Base-by-base conservation (phyloP, 2,329 filamentous ascomycete genomes). In the Karstenula rhodostoma region DNA sequence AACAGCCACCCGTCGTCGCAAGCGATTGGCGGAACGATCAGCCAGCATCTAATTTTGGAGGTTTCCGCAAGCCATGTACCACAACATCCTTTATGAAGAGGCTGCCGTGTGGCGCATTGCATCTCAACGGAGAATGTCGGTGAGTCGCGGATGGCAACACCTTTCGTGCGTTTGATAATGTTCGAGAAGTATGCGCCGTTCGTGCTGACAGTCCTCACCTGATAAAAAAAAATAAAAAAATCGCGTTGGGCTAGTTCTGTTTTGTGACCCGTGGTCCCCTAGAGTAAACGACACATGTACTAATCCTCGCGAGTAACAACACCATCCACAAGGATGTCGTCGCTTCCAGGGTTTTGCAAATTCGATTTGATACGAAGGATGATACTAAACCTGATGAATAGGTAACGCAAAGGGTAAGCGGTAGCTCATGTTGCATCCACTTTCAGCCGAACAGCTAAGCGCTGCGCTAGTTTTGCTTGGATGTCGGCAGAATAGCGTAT, bases 401-500 rank as follows among this genome's bases (percentile, higher is more conserved):
- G 37, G 37, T 25, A 44, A 37, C 33, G 37, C 17, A 12, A 54
- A 44, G 51, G 51, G 40, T 40, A 35, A 37, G 52, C 19, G 40
- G 40, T 47, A 46, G 27, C 19, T 55, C 13, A 23, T 55, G 25
- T 47, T 55, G 27, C 27, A 17, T n/a, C 25, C 19, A 54, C 51
- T 55, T 55, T 55, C 52, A 46, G 40, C 52, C 52, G 27, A 55
- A n/a, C 13, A 43, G 23, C 40, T 55, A 47, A 46, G 42, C 40
- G 52, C 42, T 37, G 42, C 32, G 52, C 52, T 46, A 42, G 44
- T 46, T 29, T 46, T 35, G 15, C 35, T 27, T 46, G 52, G 42
- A 55, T n/a, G 27, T 29, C 52, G 52, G 52, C n/a, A 55, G 52
- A 46, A 55, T 25, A 12, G 52, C 52, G 42, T 55, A 47, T 47